A percentile compares a stretch with the other conserved stretches of the same genome.
Conservation (phyloP, 2,329 filamentous ascomycete species). For the Tolypocladium pustulatum region DNA sequence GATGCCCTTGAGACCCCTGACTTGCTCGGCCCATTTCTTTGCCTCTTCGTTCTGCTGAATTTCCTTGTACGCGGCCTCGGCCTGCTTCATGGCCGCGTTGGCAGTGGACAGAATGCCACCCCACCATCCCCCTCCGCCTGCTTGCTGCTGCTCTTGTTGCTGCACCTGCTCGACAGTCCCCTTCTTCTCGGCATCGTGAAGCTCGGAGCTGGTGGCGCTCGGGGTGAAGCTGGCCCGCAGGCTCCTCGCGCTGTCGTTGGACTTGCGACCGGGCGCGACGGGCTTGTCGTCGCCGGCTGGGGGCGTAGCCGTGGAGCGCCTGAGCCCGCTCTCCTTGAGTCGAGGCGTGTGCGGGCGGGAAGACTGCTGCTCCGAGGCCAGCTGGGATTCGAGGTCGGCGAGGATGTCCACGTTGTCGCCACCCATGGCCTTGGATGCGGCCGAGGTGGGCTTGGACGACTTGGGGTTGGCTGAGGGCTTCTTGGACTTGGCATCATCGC, state of each 20-base stretch:
- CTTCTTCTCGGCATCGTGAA: slow-evolving; percentile 47
- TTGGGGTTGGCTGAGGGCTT: slow-evolving; percentile 31
- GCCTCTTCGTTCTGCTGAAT: slow-evolving; percentile 95
- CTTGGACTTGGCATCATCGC: slow-evolving; percentile 38
- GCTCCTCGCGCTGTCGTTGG: slow-evolving; percentile 64
- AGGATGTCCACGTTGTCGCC: slow-evolving; percentile 62
- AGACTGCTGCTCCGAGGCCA: slow-evolving; percentile 61
- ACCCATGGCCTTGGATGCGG: slow-evolving; percentile 34
- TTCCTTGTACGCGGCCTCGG: slow-evolving; percentile 86
- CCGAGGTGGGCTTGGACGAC: slow-evolving; percentile 26
- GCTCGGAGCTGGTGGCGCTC: slow-evolving; percentile 52
- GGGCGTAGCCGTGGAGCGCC: slow-evolving; percentile 36
- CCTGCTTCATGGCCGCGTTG: slow-evolving; percentile 79
- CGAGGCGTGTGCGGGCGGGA: slow-evolving; percentile 78
- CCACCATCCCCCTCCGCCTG: slow-evolving; percentile 70
- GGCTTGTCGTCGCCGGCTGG: slow-evolving; percentile 55
- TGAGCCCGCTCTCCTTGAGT: slow-evolving; percentile 40
- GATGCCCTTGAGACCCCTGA: slow-evolving; percentile 48
- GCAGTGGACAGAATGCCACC: slow-evolving; percentile 77
- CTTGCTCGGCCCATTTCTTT: slow-evolving; percentile 90
- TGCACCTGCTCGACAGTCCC: slow-evolving; percentile 32
- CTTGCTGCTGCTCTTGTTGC: slow-evolving; percentile 15
- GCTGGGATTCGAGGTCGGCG: slow-evolving; percentile 67
- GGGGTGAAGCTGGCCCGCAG: slow-evolving; percentile 64
- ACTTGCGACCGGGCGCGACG: slow-evolving; percentile 47